Conservation (phyloP, 1,284 basidiomycete genomes). For the Tilletia setariae region DNA sequence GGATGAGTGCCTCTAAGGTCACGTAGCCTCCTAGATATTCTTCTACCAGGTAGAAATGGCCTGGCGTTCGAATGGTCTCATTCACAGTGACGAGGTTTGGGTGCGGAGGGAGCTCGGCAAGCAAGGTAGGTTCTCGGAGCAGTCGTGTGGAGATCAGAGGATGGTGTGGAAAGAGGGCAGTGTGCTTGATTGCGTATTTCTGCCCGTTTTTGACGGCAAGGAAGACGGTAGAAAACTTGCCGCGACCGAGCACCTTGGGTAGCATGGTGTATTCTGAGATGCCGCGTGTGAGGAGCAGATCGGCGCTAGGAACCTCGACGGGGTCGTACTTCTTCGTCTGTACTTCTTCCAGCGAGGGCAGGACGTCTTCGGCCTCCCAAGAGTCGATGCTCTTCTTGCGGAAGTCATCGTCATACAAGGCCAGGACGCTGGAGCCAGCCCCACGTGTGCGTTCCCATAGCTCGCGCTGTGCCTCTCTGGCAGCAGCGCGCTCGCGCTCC, state of each 20-base stretch:
- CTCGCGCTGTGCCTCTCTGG: constrained; percentile 12
- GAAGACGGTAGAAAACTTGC: constrained; percentile 53
- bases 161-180: constrained; percentile 62
- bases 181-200: constrained; percentile 61
- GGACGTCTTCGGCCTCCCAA: constrained; percentile 14
- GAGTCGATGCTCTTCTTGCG: background rate
- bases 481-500: constrained; percentile 8
- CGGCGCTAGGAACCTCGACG: constrained; percentile 39
- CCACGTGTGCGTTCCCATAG: constrained; percentile 16
- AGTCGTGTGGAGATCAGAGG: constrained; percentile 61
- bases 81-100: constrained; percentile 61
- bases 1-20: constrained; percentile 52
- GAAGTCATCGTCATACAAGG: constrained; percentile 10
- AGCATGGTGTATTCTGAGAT: constrained; percentile 53
- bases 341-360: constrained; percentile 11
- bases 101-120: constrained; percentile 61
- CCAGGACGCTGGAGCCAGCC: constrained; percentile 13
- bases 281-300: constrained; percentile 48
- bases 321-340: constrained; percentile 15
- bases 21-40: constrained; percentile 59
- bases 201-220: constrained; percentile 49
- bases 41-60: constrained; percentile 63
- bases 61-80: constrained; percentile 60
- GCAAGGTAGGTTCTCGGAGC: constrained; percentile 60
- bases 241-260: constrained; percentile 49